Base-by-base conservation (phyloP, 345 rosid species). In the Pseudoturritis turrita region DNA sequence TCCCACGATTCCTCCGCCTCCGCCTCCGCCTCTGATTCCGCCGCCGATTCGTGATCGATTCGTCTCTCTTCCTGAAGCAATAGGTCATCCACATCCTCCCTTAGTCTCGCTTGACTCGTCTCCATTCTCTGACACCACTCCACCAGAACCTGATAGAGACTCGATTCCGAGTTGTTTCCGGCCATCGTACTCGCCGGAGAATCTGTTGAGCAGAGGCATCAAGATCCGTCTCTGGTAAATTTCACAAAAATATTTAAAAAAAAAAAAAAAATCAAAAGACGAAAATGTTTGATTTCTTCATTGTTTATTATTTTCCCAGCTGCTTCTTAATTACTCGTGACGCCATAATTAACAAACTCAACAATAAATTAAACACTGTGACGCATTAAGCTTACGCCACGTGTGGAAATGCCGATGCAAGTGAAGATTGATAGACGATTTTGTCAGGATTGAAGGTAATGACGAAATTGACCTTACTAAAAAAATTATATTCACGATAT, bases 61-160 rank as follows among this genome's bases (percentile, higher is more conserved):
- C 72, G 79, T 33, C 61, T 78, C 62, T 39, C 73, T 36, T 62
- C 67, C 37, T 81, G 76, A 26, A 51, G 33, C 70, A 46, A 44
- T 19, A 87, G 67, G 60, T 81, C 86, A 19, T 72, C 69, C 12
- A 90, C 68, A 70, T 87, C 87, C 70, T 77, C 82, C 35, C 80
- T 79, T 36, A 90, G 49, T 79, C 78, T 80, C 57, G 78, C 82
- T 29, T 85, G 88, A 73, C 84, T 81, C 51, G 71, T 84, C 77
- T 89, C 92, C 81, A 93, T 78, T 53, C 75, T 79, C 81, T 11
- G 70, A 43, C 89, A 87, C 68, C 96, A 90, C 51, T 89, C 91
- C 79, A 56, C 84, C 80, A 88, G 23, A n/a, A 43, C 82, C 26
- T 80, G 60, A 80, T 81, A 81, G 55, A 73, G 62, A 36, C 76